Base-by-base conservation (phyloP, 495 filamentous ascomycete species). In the Penicillium bialowiezense region DNA sequence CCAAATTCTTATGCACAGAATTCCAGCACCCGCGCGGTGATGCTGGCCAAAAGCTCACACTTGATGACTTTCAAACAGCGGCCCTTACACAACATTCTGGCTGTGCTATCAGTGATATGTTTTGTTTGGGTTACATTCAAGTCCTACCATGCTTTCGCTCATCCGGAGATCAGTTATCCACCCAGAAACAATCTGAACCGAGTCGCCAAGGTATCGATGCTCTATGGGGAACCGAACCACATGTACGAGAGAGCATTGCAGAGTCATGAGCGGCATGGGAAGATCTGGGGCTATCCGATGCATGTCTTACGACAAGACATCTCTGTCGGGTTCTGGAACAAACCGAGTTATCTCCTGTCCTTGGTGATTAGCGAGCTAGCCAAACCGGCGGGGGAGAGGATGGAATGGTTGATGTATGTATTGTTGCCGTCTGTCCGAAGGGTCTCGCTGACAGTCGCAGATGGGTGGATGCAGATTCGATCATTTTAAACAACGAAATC, bases 391-490 rank as follows among this genome's bases (percentile, higher is more conserved):
- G 52, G 33, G 1, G 52, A 72, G 48, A 55, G 72, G 29, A 49
- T 64, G 17, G 69, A 73, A 19, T 78, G 74, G 74, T 44, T 76
- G 12, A 66, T 77, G 72, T 77, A 54, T 33, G 63, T 53, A 2
- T 12, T 20, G n/a, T 6, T 20, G 2, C 3, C 15, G 5, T 38
- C 4, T 12, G 12, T 20, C 17, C 20, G 1, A 8, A 19, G 35
- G 7, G 1, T 19, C 7, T 12, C 17, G 20, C 42, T 45, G 7
- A 45, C 20, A 34, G 12, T 28, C 38, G 32, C 44, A 77, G 73
- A 50, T 77, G 68, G 68, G 53, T 67, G 26, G 74, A 75, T 42
- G 70, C 70, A 41, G 67, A 73, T 46, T 60, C 67, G 9, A 62
- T 75, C 42, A 50, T 77, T 48, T 51, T 75, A 13, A 78, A 75